Evolutionary conservation across 495 filamentous ascomycete genomes (phyloP).

Genomic region (Lophium mytilinum): DNA sequence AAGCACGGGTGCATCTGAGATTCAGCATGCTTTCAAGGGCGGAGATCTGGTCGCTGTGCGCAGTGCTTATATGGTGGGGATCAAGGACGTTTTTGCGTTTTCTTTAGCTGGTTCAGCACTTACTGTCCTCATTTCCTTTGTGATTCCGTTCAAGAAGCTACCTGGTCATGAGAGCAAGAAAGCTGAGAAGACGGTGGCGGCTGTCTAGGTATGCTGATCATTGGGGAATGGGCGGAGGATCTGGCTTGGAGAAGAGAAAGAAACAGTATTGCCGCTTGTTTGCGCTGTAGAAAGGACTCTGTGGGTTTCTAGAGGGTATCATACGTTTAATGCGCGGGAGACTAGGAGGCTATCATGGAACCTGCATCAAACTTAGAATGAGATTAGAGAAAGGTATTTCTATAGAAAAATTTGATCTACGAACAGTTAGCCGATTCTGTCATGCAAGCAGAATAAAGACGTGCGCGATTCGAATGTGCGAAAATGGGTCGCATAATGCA

Average conservation of each 20-base stretch:
- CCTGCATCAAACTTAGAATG: too few relatives aligned
- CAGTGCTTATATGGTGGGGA: constrained; percentile 9
- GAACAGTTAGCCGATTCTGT: too few relatives aligned
- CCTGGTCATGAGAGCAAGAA: constrained; percentile 4
- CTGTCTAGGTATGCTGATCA: background rate
- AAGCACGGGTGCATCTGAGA: constrained; percentile 3
- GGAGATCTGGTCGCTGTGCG: background rate
- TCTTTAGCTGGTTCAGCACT: background rate
- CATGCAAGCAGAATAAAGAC: too few relatives aligned
- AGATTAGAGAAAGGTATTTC: too few relatives aligned
- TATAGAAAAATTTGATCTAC: too few relatives aligned
- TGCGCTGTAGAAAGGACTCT: too few relatives aligned
- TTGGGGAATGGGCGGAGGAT: background rate
- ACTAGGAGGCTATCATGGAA: too few relatives aligned
- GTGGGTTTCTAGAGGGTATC: too few relatives aligned
- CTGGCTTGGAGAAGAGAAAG: background rate
- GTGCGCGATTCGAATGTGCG: too few relatives aligned
- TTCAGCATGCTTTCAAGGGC: constrained; percentile 2
- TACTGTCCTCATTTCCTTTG: constrained; percentile 1
- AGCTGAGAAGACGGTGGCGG: background rate
- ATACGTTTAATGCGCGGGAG: too few relatives aligned
- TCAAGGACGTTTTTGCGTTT: constrained; percentile 7
- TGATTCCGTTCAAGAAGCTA: constrained; percentile 8
- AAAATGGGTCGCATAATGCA: too few relatives aligned
- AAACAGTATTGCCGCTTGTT: background rate